Evolutionary conservation across 2,329 filamentous ascomycete genomes (phyloP), one percentile per base, ranked within the genome.

Genomic region (Sporothrix protearum): DNA sequence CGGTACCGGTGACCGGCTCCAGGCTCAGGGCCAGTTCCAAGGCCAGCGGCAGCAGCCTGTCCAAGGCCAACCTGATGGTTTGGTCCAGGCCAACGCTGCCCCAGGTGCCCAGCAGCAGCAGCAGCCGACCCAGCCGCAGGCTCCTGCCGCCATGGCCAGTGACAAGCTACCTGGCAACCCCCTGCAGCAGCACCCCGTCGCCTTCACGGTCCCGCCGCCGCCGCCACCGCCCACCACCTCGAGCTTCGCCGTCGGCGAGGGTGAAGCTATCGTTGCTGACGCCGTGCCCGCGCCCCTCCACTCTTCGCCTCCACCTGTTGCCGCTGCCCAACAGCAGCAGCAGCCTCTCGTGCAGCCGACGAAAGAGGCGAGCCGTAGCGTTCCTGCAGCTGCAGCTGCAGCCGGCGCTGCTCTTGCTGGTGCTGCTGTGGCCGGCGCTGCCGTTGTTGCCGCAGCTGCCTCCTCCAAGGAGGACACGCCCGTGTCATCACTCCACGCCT

Each of bases 121-220:
- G 14, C 63, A 39, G 22, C 36, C 25, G 8, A 3, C 59, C 14
- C 59, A 66, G n/a, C 36, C 16, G 5, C 63, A 67, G 25, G 51
- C 39, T 22, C 36, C 39, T 33, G 33, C 42, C 19, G 42, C 39
- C 22, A n/a, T n/a, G 0, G 4, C 42, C 14, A 8, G 4, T 25
- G 45, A 36, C 6, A 47, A 59, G 28, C n/a, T 30, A 3, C 63
- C 59, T 14, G 49, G 47, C 2, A 68, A 75, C 59, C 70, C 71
- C 22, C 64, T 73, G 45, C 73, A 73, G 68, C 69, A 74, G 33
- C 71, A 74, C 14, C 68, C 73, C 0, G 67, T 73, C 12, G 30
- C 47, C 4, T 68, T 70, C 14, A 45, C 39, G 2, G 51, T 59
- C n/a, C 36, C 66, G 36, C 47, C 57, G 4, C 42, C 71, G 67